phyloP scores from a whole-genome alignment of 75 land plant species.

The Pinus albicaulis region DNA sequence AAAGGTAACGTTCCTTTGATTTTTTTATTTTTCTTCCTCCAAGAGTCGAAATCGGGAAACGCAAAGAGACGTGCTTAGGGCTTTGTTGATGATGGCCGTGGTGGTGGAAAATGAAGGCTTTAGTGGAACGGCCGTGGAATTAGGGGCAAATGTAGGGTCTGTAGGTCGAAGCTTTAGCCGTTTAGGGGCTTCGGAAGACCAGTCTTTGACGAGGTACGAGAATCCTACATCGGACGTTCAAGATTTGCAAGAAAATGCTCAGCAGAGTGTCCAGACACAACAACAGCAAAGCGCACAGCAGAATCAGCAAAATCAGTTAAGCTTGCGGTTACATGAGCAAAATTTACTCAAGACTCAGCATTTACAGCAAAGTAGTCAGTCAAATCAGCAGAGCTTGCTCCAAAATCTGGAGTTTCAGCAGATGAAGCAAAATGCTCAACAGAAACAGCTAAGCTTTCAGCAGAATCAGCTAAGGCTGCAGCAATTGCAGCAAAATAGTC shows the following conservation, averaged over 20 bases:
- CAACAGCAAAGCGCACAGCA: neutral
- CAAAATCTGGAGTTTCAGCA: neutral
- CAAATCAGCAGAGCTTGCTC: neutral
- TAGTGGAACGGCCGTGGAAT: neutral
- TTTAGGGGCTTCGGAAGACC: too few relatives aligned
- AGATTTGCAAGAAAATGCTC: neutral
- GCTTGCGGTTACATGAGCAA: neutral
- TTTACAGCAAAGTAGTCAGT: neutral
- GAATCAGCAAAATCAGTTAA: neutral
- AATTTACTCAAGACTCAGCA: neutral
- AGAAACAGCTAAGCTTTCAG: neutral
- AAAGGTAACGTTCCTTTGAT: neutral
- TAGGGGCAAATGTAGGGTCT: slow-evolving; percentile 5
- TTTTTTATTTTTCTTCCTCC: neutral
- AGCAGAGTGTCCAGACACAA: neutral
- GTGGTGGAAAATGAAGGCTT: slow-evolving; percentile 2
- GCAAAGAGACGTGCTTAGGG: neutral
- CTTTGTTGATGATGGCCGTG: neutral
- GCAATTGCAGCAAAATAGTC: slow-evolving; percentile 4
- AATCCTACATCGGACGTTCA: neutral
- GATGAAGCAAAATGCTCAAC: neutral
- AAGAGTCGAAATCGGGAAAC: neutral
- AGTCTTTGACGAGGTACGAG: too few relatives aligned
- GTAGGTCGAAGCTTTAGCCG: neutral
- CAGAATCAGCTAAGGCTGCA: neutral